Conservation (phyloP, 106 monocot genomes). For the Allium sativum region DNA sequence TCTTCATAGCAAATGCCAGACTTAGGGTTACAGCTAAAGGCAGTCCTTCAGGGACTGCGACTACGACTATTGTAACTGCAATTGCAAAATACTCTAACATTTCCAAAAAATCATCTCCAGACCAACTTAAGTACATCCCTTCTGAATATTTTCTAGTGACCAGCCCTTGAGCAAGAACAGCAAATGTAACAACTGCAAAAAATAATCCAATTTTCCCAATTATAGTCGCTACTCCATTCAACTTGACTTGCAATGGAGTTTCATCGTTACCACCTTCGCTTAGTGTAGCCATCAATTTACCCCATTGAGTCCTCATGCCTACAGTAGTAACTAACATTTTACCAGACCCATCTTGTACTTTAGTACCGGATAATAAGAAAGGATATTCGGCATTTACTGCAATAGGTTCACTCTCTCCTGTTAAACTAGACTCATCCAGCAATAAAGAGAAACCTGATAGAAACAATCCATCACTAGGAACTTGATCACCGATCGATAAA, state of each 20-base stretch:
- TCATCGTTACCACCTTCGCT: slow-evolving; percentile 42
- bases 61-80: slow-evolving; percentile 43
- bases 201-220: slow-evolving; percentile 42
- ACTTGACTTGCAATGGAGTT: slow-evolving; percentile 36
- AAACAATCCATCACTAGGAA: slow-evolving; percentile 34
- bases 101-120: slow-evolving; percentile 26
- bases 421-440: slow-evolving; percentile 34
- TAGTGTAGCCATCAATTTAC: slow-evolving; percentile 30
- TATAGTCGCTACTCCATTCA: slow-evolving; percentile 31
- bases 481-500: slow-evolving; percentile 35
- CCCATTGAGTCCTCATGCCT: slow-evolving; percentile 46
- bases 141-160: slow-evolving; percentile 12
- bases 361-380: slow-evolving; percentile 36
- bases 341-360: slow-evolving; percentile 40
- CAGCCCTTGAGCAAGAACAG: slow-evolving; percentile 22
- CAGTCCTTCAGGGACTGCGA: slow-evolving; percentile 39
- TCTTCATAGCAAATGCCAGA: slow-evolving; percentile 47
- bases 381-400: slow-evolving; percentile 19
- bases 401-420: slow-evolving; percentile 35
- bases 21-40: slow-evolving; percentile 37
- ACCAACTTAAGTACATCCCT: slow-evolving; percentile 23
- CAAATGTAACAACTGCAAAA: slow-evolving; percentile 35
- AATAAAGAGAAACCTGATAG: slow-evolving; percentile 28
- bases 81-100: slow-evolving; percentile 35
- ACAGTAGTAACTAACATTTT: slow-evolving; percentile 35